These are phyloP conservation scores for Dactylellina drechsleri DNA, from an alignment of 2,329 filamentous ascomycete genomes.

Conservation along the genomic window DNA sequence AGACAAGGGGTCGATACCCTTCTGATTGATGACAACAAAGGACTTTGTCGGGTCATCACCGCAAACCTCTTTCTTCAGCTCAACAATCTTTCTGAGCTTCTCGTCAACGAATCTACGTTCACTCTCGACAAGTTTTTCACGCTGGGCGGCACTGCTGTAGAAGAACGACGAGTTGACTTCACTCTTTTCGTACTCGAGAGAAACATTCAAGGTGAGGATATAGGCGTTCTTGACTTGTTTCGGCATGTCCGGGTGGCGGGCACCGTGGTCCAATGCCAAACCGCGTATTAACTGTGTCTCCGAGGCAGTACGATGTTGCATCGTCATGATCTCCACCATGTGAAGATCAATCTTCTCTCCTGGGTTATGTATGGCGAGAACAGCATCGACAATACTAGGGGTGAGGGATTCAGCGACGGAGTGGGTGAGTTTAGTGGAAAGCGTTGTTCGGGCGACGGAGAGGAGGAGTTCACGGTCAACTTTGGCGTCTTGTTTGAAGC, in stretches of 20 bases:
- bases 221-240: constrained; percentile 94
- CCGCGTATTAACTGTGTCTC: constrained; percentile 96
- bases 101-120: constrained; percentile 95
- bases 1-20: constrained; percentile 96
- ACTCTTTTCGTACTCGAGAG: constrained; percentile 97
- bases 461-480: constrained; percentile 94
- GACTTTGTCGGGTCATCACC: constrained; percentile 91
- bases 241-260: constrained; percentile 97
- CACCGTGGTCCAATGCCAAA: constrained; percentile 91
- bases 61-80: constrained; percentile 97
- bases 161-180: constrained; percentile 99
- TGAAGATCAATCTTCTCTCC: constrained; percentile 94
- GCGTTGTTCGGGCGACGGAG: constrained; percentile 90
- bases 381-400: constrained; percentile 93
- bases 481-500: constrained; percentile 87
- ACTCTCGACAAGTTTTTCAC: constrained; percentile 97
- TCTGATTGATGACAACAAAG: constrained; percentile 99
- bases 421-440: constrained; percentile 92
- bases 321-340: constrained; percentile 99
- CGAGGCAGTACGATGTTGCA: constrained; percentile 96
- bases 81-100: constrained; percentile 96
- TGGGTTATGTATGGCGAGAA: constrained; percentile 89
- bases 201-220: constrained; percentile 95
- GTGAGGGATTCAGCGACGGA: constrained; percentile 90
- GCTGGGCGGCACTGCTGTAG: constrained; percentile 95